Conservation (phyloP, 139 green algal genomes). For the Haematococcus lacustris region DNA sequence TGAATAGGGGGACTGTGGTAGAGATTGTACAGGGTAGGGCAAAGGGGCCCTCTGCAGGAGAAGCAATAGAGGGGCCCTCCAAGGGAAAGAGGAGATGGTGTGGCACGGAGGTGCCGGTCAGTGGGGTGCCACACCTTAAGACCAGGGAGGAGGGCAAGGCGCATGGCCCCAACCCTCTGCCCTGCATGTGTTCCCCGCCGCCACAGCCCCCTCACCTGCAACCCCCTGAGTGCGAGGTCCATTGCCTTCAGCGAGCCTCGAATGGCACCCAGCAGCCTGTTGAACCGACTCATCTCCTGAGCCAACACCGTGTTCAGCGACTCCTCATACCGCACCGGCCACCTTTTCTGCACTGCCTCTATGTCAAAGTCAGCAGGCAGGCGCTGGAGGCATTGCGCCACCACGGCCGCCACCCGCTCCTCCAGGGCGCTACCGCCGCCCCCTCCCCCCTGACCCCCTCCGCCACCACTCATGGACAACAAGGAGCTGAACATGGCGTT, state of each 20-base stretch:
- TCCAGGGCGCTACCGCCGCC: constrained; percentile 21
- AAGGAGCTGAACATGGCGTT: constrained; percentile 49
- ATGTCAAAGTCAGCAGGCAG: constrained; percentile 62
- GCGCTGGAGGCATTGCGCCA: constrained; percentile 38
- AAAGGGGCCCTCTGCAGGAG: too few species aligned
- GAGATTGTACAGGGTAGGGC: too few species aligned
- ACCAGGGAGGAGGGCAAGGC: too few species aligned
- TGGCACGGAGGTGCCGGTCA: too few species aligned
- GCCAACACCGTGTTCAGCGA: constrained; percentile 53
- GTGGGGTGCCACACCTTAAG: too few species aligned
- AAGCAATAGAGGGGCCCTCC: too few species aligned
- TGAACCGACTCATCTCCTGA: constrained; percentile 60
- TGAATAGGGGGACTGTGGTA: too few species aligned
- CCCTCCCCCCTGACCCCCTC: constrained; percentile 17
- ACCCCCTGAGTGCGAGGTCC: constrained; percentile 45
- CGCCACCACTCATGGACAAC: constrained; percentile 29
- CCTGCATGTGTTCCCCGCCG: too few species aligned
- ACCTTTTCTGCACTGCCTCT: constrained; percentile 45
- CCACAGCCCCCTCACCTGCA: constrained; percentile 25
- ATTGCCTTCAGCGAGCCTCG: constrained; percentile 48
- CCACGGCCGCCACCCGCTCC: constrained; percentile 29
- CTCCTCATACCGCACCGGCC: constrained; percentile 53
- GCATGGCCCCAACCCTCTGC: too few species aligned
- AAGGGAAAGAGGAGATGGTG: too few species aligned
- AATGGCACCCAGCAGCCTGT: constrained; percentile 49